Percentiles rank a stretch among this genome's conserved stretches.
Conservation (phyloP, 75 land plant genomes). For the Sequoia sempervirens region DNA sequence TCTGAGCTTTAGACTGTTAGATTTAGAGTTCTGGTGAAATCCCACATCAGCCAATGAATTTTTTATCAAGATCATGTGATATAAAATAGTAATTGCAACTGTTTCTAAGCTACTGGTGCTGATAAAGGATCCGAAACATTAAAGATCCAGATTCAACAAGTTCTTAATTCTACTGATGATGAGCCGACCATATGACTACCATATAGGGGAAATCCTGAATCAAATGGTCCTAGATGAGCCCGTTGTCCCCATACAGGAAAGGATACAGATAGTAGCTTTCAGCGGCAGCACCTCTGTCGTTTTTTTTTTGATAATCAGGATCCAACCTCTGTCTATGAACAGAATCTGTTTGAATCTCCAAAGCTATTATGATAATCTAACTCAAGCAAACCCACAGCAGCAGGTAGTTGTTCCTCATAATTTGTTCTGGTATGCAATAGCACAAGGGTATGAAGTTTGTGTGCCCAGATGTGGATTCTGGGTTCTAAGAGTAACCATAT, state of each 20-base stretch:
- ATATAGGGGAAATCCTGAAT: not conserved
- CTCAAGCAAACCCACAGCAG: not conserved
- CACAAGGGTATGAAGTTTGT: not conserved
- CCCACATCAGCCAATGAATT: too few relatives aligned
- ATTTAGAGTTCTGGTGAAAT: too few relatives aligned
- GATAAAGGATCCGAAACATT: too few relatives aligned
- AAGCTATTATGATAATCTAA: not conserved
- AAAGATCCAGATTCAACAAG: not conserved
- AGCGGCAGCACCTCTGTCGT: not conserved
- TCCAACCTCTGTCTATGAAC: not conserved
- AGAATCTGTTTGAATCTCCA: not conserved
- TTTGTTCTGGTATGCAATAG: not conserved
- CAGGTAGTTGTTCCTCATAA: not conserved
- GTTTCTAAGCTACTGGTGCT: too few relatives aligned
- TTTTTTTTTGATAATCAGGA: not conserved
- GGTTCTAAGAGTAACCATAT: not conserved
- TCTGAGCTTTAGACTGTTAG: too few relatives aligned
- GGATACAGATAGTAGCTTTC: not conserved
- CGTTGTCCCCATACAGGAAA: not conserved
- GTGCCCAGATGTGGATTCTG: not conserved
- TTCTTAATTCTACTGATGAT: too few relatives aligned
- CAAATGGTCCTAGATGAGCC: not conserved
- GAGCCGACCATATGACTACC: not conserved
- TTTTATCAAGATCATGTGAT: too few relatives aligned
- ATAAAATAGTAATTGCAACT: too few relatives aligned